Evolutionary conservation across 1,139 yeast species (phyloP), one percentile per base, ranked within the genome.

Genomic region (Pneumocystis canis): DNA sequence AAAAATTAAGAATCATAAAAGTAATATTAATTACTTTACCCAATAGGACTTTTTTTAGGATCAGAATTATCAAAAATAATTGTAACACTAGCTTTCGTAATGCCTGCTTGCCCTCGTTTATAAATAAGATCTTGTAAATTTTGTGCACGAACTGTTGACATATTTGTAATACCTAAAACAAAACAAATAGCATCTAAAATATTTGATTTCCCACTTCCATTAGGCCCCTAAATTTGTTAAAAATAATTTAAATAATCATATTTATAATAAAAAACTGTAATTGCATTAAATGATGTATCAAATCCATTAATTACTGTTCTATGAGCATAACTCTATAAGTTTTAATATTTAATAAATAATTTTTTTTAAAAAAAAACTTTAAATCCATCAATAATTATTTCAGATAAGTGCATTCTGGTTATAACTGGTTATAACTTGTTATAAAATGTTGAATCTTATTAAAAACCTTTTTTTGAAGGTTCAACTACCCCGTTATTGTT

Each of bases 71-170:
- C 95, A 72, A 94, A 94, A 1, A 92, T 96, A 63, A 94, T 89
- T 0, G 98, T 89, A 1, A 94, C 98, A 71, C 95, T 86, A 1
- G 98, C 98, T 72, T 89, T 90, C 1, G 97, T 90, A 9, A 92
- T 92, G 67, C 98, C 98, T 0, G 98, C 97, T 72, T 92, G 98
- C 9, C 98, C 98, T 69, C 97, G 82, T 71, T 92, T 92, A 73
- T 92, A 92, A 64, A 94, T 92, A 73, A 94, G 80, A 73, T 94
- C 99, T 71, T 92, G 97, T 61, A 90, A 77, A 71, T 86, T 89
- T 20, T 89, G 86, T 0, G 98, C 99, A 72, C 99, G 80, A 35
- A 94, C 96, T 0, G 96, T 88, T 30, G 89, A 74, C 95, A 92
- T 89, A 7, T 95, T 84, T 0, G 97, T 86, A 66, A 94, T 90